Conservation (phyloP, 129 eudicot genomes). For the Chrysanthemum seticuspe region DNA sequence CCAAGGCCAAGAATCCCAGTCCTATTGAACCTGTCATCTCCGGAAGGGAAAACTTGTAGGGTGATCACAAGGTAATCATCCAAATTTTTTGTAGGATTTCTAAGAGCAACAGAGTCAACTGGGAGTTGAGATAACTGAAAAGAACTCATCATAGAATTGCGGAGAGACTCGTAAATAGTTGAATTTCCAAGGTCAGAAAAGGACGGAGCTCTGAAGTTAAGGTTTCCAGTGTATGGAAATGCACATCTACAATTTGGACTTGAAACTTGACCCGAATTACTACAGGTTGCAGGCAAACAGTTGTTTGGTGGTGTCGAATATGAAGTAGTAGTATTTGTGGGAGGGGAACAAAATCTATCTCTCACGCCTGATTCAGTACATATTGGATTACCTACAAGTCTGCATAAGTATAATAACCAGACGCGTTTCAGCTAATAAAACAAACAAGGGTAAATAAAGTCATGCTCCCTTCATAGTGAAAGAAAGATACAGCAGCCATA, state of each 20-base stretch:
- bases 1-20: conserved; percentile 51
- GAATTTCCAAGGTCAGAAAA: conserved; percentile 58
- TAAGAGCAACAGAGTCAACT: conserved; percentile 58
- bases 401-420: conserved; percentile 24
- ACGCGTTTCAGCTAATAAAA: not conserved
- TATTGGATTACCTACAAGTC: conserved; percentile 66
- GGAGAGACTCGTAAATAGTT: conserved; percentile 33
- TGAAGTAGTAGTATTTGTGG: conserved; percentile 21
- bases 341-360: conserved; percentile 37
- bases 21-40: conserved; percentile 49
- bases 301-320: conserved; percentile 42
- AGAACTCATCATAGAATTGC: conserved; percentile 24
- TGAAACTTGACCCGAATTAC: conserved; percentile 43
- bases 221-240: conserved; percentile 62
- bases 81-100: conserved; percentile 40
- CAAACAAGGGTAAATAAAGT: not conserved
- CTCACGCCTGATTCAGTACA: conserved; percentile 43
- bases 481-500: no score
- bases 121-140: conserved; percentile 40
- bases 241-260: conserved; percentile 72
- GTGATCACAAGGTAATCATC: conserved; percentile 46
- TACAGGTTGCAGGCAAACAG: conserved; percentile 47
- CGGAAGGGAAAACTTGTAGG: conserved; percentile 61
- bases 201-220: conserved; percentile 66
- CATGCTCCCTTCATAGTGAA: not conserved